Percentiles rank a stretch among this genome's conserved stretches.
Evolutionary conservation across 2,329 filamentous ascomycete genomes (phyloP).

Genomic region (Amylocarpus encephaloides): DNA sequence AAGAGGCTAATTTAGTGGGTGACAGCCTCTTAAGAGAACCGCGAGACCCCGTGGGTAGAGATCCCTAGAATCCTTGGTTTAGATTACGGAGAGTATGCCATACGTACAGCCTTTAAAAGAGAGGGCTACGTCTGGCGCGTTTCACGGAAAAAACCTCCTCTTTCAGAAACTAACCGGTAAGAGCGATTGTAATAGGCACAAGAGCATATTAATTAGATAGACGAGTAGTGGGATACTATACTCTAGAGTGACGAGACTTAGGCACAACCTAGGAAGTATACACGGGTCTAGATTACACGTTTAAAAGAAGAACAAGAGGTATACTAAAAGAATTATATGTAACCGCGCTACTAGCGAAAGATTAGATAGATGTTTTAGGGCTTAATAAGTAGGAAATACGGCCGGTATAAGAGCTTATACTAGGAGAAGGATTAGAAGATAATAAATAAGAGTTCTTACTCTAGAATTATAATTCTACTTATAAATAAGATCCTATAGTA

Average conservation of each 20-base stretch:
- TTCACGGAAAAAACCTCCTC: neutral
- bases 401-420: conserved; percentile 3
- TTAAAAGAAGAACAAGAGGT: neutral
- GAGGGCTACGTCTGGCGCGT: no score
- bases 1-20: neutral
- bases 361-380: no score
- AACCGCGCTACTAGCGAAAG: conserved; percentile 5
- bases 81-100: neutral
- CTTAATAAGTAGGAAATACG: conserved; percentile 9
- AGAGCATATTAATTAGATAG: neutral
- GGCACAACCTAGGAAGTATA: conserved; percentile 7
- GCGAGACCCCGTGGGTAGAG: neutral
- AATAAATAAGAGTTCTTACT: conserved; percentile 13
- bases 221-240: conserved; percentile 8
- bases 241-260: conserved; percentile 11
- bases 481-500: conserved; percentile 10
- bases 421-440: no score
- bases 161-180: neutral
- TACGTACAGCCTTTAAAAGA: neutral
- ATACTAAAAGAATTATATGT: conserved; percentile 8
- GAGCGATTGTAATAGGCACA: neutral
- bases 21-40: neutral
- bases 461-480: conserved; percentile 10
- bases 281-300: neutral
- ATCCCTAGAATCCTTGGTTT: no score